A percentile compares a stretch with the other conserved stretches of the same genome.
phyloP scores from a whole-genome alignment of 768 basidiomycete genomes.

The Myochromella boudieri region DNA sequence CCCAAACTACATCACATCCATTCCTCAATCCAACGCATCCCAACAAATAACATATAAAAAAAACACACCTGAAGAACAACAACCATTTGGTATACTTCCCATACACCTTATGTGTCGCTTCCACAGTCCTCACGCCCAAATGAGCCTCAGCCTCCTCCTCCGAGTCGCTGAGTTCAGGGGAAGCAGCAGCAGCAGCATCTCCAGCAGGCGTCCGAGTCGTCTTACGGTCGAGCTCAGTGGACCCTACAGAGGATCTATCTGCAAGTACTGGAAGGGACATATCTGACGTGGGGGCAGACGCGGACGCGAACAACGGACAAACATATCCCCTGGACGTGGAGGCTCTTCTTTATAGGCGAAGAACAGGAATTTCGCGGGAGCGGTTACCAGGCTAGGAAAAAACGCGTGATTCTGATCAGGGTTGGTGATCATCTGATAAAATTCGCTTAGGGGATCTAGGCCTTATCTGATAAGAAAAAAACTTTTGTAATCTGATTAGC shows the following conservation, averaged over 20 bases:
- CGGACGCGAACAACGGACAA: too few relatives aligned
- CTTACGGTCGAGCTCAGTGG: conserved; percentile 4
- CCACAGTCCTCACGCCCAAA: conserved; percentile 45
- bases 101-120: conserved; percentile 51
- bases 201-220: too few relatives aligned
- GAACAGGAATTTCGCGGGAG: background rate
- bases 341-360: conserved; percentile 9
- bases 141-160: conserved; percentile 27
- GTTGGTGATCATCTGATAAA: conserved; percentile 21
- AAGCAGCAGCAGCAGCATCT: too few relatives aligned
- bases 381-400: conserved; percentile 9
- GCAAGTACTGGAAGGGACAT: too few relatives aligned
- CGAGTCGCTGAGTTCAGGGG: background rate
- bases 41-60: too few relatives aligned
- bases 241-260: conserved; percentile 5
- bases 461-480: conserved; percentile 22
- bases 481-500: too few relatives aligned
- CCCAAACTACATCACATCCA: conserved; percentile 59
- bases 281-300: too few relatives aligned
- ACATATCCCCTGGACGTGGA: background rate
- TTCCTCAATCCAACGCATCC: too few relatives aligned
- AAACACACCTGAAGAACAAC: conserved; percentile 55
- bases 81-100: conserved; percentile 57
- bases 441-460: conserved; percentile 6
- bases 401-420: conserved; percentile 11